Evolutionary conservation across 2,329 filamentous ascomycete species (phyloP).

Genomic region (Macrophomina phaseolina): DNA sequence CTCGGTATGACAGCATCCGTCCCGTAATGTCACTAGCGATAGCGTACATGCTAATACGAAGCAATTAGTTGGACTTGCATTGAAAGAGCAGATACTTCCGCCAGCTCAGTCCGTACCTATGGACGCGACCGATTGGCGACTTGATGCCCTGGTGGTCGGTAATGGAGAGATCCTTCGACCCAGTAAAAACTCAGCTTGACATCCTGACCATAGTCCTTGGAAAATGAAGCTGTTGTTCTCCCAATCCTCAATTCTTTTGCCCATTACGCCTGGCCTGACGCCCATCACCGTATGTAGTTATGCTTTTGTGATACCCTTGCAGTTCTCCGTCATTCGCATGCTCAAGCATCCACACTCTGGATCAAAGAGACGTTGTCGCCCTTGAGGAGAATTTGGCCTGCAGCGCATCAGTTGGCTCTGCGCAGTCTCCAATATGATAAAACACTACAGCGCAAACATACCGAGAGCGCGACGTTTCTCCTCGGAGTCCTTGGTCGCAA

Average conservation of each 20-base stretch:
- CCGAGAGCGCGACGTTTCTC: slow-evolving; percentile 81
- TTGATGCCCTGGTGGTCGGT: slow-evolving; percentile 79
- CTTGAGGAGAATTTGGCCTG: slow-evolving; percentile 85
- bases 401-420: slow-evolving; percentile 30
- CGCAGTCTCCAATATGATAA: background rate
- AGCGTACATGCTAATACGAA: slow-evolving; percentile 16
- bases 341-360: slow-evolving; percentile 45
- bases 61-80: slow-evolving; percentile 73
- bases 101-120: slow-evolving; percentile 72
- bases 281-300: slow-evolving; percentile 2
- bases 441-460: slow-evolving; percentile 50
- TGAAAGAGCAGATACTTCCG: slow-evolving; percentile 82
- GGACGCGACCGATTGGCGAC: slow-evolving; percentile 75
- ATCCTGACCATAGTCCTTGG: slow-evolving; percentile 7
- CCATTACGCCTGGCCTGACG: slow-evolving; percentile 22
- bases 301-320: slow-evolving; percentile 16
- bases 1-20: slow-evolving; percentile 54
- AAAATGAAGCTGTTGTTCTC: slow-evolving; percentile 15
- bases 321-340: background rate
- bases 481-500: slow-evolving; percentile 77
- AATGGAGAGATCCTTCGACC: slow-evolving; percentile 60
- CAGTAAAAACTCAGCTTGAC: background rate
- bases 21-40: background rate
- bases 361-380: slow-evolving; percentile 88
- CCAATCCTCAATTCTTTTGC: slow-evolving; percentile 11